These are phyloP conservation scores for Clitoria ternatea DNA, from an alignment of 306 rosid species.

Conservation along the genomic window DNA sequence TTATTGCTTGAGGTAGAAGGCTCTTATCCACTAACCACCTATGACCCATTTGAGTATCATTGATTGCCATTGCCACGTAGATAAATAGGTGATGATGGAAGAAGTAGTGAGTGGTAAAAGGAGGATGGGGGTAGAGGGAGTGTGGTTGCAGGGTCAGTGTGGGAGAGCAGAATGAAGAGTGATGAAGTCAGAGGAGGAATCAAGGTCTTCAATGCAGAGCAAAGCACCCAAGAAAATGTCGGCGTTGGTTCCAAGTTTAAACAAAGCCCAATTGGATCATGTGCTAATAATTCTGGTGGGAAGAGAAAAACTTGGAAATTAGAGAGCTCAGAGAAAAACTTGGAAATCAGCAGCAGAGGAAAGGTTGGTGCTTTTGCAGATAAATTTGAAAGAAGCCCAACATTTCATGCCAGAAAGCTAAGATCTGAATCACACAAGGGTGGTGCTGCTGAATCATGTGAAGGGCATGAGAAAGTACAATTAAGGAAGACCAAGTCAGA, in stretches of 20 bases:
- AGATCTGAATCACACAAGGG: slow-evolving; percentile 33
- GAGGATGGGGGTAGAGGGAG: slow-evolving; percentile 21
- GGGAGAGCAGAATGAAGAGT: slow-evolving; percentile 77
- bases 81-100: slow-evolving; percentile 45
- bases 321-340: no score
- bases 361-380: no score
- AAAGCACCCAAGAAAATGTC: slow-evolving; percentile 24
- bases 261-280: slow-evolving; percentile 29
- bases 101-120: slow-evolving; percentile 34
- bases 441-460: slow-evolving; percentile 19
- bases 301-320: no score
- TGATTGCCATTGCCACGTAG: slow-evolving; percentile 16
- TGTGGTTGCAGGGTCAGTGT: slow-evolving; percentile 68
- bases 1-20: slow-evolving; percentile 50
- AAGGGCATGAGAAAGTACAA: slow-evolving; percentile 27
- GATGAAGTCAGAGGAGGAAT: slow-evolving; percentile 69
- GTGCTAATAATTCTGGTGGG: slow-evolving; percentile 27
- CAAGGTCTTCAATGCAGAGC: slow-evolving; percentile 61
- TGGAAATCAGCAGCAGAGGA: no score
- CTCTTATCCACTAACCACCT: slow-evolving; percentile 32
- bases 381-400: no score
- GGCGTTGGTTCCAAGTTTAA: slow-evolving; percentile 28
- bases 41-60: slow-evolving; percentile 29
- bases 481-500: slow-evolving; percentile 53
- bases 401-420: slow-evolving; percentile 40